Conservation (phyloP, 495 filamentous ascomycete genomes). For the Aspergillus sclerotioniger region DNA sequence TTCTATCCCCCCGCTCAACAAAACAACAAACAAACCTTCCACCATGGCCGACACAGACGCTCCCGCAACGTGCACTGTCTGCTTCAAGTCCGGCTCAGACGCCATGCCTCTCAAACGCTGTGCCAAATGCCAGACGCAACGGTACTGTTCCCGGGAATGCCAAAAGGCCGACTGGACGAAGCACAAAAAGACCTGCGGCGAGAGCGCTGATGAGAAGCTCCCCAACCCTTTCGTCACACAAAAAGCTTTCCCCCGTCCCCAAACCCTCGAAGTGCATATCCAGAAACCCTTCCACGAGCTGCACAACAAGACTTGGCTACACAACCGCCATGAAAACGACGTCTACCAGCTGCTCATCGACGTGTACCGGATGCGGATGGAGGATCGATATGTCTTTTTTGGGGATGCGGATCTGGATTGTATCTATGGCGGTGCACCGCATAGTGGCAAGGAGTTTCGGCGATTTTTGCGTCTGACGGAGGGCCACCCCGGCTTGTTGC, state of each 20-base stretch:
- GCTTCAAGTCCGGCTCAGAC: neutral
- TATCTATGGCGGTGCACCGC: constrained; percentile 24
- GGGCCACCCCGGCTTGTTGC: constrained; percentile 27
- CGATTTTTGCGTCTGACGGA: constrained; percentile 23
- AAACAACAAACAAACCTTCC: too few relatives aligned
- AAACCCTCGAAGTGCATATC: neutral
- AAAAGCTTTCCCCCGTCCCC: neutral
- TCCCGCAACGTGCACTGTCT: neutral
- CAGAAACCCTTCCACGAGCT: constrained; percentile 16
- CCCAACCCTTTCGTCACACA: neutral
- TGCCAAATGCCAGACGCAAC: constrained; percentile 33
- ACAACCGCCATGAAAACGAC: constrained; percentile 32
- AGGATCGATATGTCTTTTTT: constrained; percentile 32
- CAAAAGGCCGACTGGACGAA: constrained; percentile 43
- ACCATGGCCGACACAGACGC: too few relatives aligned
- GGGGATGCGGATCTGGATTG: constrained; percentile 21
- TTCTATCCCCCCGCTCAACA: too few relatives aligned
- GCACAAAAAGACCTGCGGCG: constrained; percentile 40
- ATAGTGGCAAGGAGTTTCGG: constrained; percentile 23
- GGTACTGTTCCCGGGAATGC: constrained; percentile 48
- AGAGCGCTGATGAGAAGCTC: neutral
- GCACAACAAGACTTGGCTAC: constrained; percentile 13
- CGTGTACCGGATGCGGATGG: constrained; percentile 43
- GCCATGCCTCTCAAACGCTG: constrained; percentile 20
- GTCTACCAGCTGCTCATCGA: constrained; percentile 49